A percentile compares a stretch with the other conserved stretches of the same genome.
phyloP scores from a whole-genome alignment of 1,284 basidiomycete genomes.

The Puccinia polysora region DNA sequence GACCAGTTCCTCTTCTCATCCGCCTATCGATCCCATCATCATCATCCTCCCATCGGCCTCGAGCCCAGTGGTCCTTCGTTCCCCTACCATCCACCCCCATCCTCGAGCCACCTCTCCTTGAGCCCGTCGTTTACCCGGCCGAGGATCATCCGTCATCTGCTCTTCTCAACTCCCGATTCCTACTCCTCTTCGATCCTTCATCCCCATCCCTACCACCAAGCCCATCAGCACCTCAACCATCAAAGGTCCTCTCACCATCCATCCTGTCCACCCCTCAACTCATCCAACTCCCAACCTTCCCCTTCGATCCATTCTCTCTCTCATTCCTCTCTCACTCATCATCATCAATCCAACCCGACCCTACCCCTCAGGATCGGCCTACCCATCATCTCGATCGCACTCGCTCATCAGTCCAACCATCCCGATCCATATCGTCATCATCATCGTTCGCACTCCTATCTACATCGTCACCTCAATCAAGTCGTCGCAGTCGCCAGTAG shows the following conservation, averaged over 20 bases:
- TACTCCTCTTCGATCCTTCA: constrained; percentile 8
- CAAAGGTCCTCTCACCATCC: constrained; percentile 17
- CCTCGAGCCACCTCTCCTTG: constrained; percentile 11
- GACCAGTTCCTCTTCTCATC: constrained; percentile 9
- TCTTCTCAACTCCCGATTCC: constrained; percentile 29
- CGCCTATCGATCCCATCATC: constrained; percentile 1
- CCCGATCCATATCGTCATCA: constrained; percentile 7
- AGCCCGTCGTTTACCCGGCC: constrained; percentile 21
- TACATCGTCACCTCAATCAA: constrained; percentile 19
- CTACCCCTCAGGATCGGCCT: constrained; percentile 21
- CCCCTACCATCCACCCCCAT: background rate
- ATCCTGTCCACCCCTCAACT: background rate
- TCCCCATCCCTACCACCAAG: background rate
- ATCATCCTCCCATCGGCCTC: constrained; percentile 7
- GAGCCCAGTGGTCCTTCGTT: background rate
- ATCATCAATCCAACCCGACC: constrained; percentile 26
- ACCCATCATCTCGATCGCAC: constrained; percentile 21
- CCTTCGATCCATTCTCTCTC: constrained; percentile 14
- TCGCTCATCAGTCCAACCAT: background rate
- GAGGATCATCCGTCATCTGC: constrained; percentile 16
- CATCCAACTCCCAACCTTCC: constrained; percentile 21
- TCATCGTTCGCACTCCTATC: background rate
- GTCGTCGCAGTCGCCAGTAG: constrained; percentile 21
- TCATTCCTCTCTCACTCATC: constrained; percentile 25
- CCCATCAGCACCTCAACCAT: constrained; percentile 13